These are phyloP conservation scores for Pyricularia grisea DNA, from an alignment of 2,329 filamentous ascomycete species.

Conservation along the genomic window DNA sequence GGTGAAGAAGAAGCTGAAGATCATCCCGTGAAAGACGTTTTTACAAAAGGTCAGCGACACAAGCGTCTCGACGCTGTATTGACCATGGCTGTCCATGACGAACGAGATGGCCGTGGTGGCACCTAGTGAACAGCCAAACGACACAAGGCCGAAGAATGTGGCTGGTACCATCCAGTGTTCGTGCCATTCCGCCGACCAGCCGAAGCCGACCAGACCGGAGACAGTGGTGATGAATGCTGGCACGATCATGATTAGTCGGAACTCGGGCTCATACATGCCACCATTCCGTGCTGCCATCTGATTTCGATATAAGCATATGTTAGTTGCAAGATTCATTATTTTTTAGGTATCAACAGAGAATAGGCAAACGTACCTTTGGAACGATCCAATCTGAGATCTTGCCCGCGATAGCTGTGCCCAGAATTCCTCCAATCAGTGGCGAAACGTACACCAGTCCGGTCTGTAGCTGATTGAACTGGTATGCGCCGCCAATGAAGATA, in stretches of 20 bases:
- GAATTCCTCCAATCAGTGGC: constrained; percentile 77
- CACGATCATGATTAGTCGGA: constrained; percentile 76
- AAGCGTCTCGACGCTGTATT: constrained; percentile 88
- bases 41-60: constrained; percentile 94
- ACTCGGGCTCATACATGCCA: constrained; percentile 94
- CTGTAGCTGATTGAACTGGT: constrained; percentile 73
- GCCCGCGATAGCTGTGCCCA: constrained; percentile 88
- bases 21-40: constrained; percentile 82
- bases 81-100: constrained; percentile 83
- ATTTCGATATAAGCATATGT: no score
- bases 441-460: constrained; percentile 84
- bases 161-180: constrained; percentile 89
- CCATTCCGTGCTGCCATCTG: constrained; percentile 77
- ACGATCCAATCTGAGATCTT: constrained; percentile 82
- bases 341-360: not conserved
- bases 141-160: constrained; percentile 83
- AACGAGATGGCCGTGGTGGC: constrained; percentile 91
- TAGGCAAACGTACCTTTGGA: not conserved
- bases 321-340: no score
- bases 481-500: constrained; percentile 65
- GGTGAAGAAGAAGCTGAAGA: constrained; percentile 84
- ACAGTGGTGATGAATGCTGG: constrained; percentile 72
- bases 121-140: constrained; percentile 84
- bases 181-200: constrained; percentile 73
- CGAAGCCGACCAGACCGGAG: constrained; percentile 87